Evolutionary conservation across 257 asterid species (phyloP).

Genomic region (Salvia miltiorrhiza): DNA sequence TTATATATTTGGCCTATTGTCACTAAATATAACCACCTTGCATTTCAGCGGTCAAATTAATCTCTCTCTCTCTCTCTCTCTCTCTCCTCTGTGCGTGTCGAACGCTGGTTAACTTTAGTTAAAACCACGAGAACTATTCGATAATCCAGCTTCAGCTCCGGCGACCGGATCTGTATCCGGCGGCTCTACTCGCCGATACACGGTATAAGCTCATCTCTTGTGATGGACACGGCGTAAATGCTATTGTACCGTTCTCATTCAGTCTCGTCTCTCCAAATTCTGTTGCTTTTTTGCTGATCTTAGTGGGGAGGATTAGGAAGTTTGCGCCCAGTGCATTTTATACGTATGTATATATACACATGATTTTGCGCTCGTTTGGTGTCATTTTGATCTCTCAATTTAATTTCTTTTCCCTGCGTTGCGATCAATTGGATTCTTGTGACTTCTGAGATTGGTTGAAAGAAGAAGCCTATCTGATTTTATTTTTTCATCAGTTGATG

Average conservation of each 20-base stretch:
- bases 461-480: neutral
- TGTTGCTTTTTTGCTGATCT: neutral
- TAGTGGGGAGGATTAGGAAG: neutral
- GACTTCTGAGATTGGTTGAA: slow-evolving; percentile 4
- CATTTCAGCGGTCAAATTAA: neutral
- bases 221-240: neutral
- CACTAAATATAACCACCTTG: no score
- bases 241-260: neutral
- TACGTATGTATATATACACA: neutral
- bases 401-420: neutral
- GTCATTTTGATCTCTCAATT: neutral
- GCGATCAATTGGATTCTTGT: slow-evolving; percentile 12
- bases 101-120: neutral
- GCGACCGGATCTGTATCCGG: slow-evolving; percentile 21
- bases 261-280: neutral
- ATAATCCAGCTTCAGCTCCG: slow-evolving; percentile 20
- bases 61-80: no score
- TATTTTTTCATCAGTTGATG: neutral
- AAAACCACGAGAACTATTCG: neutral
- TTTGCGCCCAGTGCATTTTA: neutral
- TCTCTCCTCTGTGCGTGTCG: neutral
- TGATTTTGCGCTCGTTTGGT: neutral
- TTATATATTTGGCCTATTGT: no score
- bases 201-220: neutral
- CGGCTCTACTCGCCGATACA: neutral